Evolutionary conservation across 768 basidiomycete genomes (phyloP).

Genomic region (Lyophyllum atratum): DNA sequence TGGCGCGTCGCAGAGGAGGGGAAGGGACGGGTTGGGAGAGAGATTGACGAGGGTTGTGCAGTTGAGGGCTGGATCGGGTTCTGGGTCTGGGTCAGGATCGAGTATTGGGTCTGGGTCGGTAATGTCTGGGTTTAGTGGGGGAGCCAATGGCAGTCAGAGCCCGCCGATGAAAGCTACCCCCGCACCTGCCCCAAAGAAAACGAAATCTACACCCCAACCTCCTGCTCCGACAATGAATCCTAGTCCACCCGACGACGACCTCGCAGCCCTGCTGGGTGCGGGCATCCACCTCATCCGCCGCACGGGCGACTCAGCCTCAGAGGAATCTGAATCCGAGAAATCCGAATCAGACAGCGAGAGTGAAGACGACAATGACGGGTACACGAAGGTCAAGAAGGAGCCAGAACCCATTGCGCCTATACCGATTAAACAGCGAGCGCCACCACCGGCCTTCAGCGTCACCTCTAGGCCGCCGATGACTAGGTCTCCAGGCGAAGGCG

Average conservation of each 20-base stretch:
- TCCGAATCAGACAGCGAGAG: conserved; percentile 19
- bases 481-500: neutral
- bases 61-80: conserved; percentile 13
- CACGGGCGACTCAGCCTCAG: conserved; percentile 32
- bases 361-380: conserved; percentile 21
- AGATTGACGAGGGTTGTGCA: conserved; percentile 42
- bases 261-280: conserved; percentile 43
- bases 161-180: neutral
- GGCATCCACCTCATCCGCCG: conserved; percentile 42
- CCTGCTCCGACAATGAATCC: conserved; percentile 12
- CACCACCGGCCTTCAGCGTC: conserved; percentile 61
- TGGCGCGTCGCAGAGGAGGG: conserved; percentile 18
- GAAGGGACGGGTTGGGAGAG: conserved; percentile 42
- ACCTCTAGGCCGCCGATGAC: conserved; percentile 56
- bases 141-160: neutral
- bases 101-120: neutral
- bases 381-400: conserved; percentile 19
- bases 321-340: conserved; percentile 1
- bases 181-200: neutral
- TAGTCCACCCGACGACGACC: conserved; percentile 40
- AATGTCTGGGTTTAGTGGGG: neutral
- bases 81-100: neutral
- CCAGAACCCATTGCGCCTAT: conserved; percentile 50
- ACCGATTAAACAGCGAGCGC: conserved; percentile 56
- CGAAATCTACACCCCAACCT: neutral